Evolutionary conservation across 164 flowering plant genomes (phyloP).

Genomic region (Vitis labrusca): DNA sequence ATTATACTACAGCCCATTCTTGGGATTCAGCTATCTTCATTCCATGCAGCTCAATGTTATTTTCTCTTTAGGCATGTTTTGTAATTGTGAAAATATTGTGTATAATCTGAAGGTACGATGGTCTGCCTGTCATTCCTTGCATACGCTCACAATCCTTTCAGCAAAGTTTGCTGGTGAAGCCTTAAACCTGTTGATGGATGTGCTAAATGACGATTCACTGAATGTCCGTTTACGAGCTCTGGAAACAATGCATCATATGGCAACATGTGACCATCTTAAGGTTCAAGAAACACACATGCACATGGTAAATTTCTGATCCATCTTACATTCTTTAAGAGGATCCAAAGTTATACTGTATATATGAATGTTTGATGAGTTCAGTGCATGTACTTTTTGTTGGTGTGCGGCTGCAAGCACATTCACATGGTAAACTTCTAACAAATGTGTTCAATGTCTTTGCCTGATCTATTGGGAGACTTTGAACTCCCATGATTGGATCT

Average conservation of each 20-base stretch:
- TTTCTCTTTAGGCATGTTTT: slow-evolving; percentile 1
- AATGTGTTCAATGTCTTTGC: too few species aligned
- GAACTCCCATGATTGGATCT: too few species aligned
- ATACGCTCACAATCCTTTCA: slow-evolving; percentile 41
- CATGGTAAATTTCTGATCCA: slow-evolving; percentile 45
- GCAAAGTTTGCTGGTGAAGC: slow-evolving; percentile 57
- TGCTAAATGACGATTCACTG: slow-evolving; percentile 72
- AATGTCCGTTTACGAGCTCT: slow-evolving; percentile 64
- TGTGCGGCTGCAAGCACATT: too few species aligned
- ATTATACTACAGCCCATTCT: not conserved
- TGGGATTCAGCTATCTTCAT: not conserved
- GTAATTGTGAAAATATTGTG: slow-evolving; percentile 10
- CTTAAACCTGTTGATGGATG: slow-evolving; percentile 59
- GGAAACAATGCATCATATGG: slow-evolving; percentile 64
- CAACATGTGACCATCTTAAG: slow-evolving; percentile 35
- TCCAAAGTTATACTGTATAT: not conserved
- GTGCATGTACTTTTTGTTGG: not conserved
- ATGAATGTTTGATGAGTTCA: not conserved
- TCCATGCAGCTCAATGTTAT: not conserved
- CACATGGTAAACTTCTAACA: too few species aligned
- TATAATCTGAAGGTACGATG: slow-evolving; percentile 64
- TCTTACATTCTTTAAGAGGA: not conserved
- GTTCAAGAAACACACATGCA: slow-evolving; percentile 66
- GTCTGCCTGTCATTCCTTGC: slow-evolving; percentile 67
- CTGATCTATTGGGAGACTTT: too few species aligned